These are phyloP conservation scores for Cercophora scortea DNA, from an alignment of 495 filamentous ascomycete species.

Conservation along the genomic window DNA sequence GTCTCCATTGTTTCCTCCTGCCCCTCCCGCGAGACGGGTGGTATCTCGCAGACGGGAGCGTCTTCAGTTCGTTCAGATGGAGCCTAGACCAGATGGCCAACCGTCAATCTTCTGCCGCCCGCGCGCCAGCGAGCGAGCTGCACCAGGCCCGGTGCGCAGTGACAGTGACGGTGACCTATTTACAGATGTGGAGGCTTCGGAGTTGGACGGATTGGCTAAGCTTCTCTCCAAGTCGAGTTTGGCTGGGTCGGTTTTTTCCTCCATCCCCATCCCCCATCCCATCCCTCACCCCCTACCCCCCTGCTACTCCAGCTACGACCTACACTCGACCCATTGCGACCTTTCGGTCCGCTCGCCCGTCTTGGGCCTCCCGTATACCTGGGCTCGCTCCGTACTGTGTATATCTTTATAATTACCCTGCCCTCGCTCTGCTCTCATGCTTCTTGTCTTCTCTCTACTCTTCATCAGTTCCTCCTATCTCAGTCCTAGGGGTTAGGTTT, in stretches of 20 bases:
- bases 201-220: slow-evolving; percentile 17
- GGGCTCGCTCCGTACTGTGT: background rate
- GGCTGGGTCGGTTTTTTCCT: background rate
- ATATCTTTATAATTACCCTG: background rate
- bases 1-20: no score
- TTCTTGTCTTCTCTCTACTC: background rate
- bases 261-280: background rate
- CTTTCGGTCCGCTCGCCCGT: background rate
- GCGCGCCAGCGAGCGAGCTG: background rate
- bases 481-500: slow-evolving; percentile 7
- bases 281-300: background rate
- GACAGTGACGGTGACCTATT: slow-evolving; percentile 8
- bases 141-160: background rate
- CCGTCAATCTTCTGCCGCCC: slow-evolving; percentile 17
- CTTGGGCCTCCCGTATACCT: background rate
- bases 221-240: slow-evolving; percentile 10
- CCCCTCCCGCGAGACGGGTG: no score
- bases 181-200: slow-evolving; percentile 20
- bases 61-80: no score
- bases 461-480: slow-evolving; percentile 10
- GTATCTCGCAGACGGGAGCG: no score
- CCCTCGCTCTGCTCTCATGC: background rate
- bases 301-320: background rate
- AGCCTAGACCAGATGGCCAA: no score
- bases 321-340: background rate